These are phyloP conservation scores for Pterocarpus santalinus DNA, from an alignment of 306 rosid genomes.

Conservation along the genomic window DNA sequence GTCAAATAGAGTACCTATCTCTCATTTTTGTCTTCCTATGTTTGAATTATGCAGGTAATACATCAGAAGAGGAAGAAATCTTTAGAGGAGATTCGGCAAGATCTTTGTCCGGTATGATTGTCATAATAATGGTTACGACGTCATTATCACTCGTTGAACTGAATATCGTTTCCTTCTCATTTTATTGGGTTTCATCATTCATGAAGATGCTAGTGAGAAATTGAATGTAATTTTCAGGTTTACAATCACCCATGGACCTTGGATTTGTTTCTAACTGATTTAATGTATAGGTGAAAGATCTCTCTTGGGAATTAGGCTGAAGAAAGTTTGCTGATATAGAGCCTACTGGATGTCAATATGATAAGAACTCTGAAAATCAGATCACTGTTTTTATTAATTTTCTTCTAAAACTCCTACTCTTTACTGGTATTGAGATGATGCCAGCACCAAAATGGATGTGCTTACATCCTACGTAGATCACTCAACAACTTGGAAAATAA, in stretches of 20 bases:
- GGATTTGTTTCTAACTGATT: no score
- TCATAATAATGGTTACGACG: conserved; percentile 25
- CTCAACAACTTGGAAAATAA: not conserved
- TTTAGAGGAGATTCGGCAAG: conserved; percentile 85
- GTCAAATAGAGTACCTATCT: conserved; percentile 15
- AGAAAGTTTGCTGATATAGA: not conserved
- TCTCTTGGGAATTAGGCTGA: no score
- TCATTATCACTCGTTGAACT: not conserved
- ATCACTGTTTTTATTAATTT: conserved; percentile 5
- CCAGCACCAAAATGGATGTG: not conserved
- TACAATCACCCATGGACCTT: no score
- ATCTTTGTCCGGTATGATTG: conserved; percentile 92
- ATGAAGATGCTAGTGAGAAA: no score
- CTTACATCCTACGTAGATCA: not conserved
- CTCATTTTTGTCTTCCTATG: conserved; percentile 39
- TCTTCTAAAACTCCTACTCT: conserved; percentile 8
- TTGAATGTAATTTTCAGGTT: no score
- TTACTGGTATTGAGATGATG: not conserved
- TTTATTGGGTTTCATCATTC: no score
- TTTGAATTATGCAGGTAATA: conserved; percentile 74
- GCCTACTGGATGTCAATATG: not conserved
- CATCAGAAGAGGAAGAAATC: conserved; percentile 98
- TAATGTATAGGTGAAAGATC: no score
- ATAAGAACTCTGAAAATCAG: not conserved
- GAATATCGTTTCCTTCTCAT: conserved; percentile 33